These are phyloP conservation scores for Fusarium veterinarium DNA, from an alignment of 2,329 filamentous ascomycete species.

Conservation along the genomic window DNA sequence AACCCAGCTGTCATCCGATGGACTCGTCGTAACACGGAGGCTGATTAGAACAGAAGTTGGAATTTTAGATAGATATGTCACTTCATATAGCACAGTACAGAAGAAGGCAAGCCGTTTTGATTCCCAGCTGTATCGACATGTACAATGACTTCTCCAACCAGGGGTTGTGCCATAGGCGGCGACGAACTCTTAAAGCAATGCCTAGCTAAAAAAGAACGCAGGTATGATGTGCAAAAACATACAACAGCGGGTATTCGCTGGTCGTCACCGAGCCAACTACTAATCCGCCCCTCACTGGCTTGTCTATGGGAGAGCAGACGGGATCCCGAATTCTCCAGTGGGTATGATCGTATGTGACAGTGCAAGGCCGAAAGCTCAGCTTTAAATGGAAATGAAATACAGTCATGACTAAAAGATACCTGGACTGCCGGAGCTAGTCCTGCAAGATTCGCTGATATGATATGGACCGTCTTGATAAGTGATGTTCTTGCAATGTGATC, in stretches of 20 bases:
- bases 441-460: no score
- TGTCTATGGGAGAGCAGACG: conserved; percentile 3
- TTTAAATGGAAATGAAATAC: accelerated
- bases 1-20: conserved; percentile 36
- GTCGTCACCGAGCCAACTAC: not conserved
- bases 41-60: accelerated
- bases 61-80: accelerated
- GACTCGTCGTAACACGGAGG: conserved; percentile 9
- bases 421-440: not conserved
- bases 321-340: conserved; percentile 4
- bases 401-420: accelerated
- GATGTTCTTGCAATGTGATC: no score
- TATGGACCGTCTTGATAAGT: no score
- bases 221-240: not conserved
- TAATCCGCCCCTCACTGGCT: not conserved
- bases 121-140: accelerated
- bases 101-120: no score
- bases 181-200: accelerated
- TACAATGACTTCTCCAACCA: accelerated
- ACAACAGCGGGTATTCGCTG: not conserved
- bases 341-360: not conserved
- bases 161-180: accelerated
- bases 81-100: accelerated
- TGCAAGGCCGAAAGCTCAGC: accelerated
- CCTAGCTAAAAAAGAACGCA: not conserved